Percentiles rank a stretch among this genome's conserved stretches.
Evolutionary conservation across 306 rosid species (phyloP).

Genomic region (Quercus bicolor): DNA sequence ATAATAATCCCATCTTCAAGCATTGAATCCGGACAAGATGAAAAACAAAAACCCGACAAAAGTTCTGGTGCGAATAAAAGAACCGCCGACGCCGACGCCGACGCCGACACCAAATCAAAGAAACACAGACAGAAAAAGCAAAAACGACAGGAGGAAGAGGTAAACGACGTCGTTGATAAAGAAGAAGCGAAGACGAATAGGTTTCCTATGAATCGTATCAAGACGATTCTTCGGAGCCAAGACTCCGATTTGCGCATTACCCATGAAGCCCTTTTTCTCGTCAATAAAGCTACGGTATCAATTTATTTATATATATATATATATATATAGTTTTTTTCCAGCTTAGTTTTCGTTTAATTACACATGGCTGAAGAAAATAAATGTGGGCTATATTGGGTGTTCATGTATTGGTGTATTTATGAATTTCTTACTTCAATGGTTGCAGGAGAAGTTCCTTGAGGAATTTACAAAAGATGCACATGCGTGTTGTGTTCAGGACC

Average conservation of each 20-base stretch:
- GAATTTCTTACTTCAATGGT: background rate
- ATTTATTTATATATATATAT: no score
- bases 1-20: conserved; percentile 21
- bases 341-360: background rate
- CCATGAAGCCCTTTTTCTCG: conserved; percentile 61
- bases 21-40: conserved; percentile 24
- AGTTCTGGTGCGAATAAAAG: conserved; percentile 21
- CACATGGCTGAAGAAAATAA: background rate
- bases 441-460: conserved; percentile 83
- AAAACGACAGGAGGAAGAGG: conserved; percentile 19
- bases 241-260: conserved; percentile 51
- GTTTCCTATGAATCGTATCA: conserved; percentile 78
- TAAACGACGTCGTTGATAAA: background rate
- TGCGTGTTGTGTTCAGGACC: conserved; percentile 48
- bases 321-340: no score
- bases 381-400: background rate
- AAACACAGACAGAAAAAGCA: conserved; percentile 17
- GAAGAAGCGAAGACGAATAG: conserved; percentile 27
- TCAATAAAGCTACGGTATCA: conserved; percentile 78
- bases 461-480: conserved; percentile 58
- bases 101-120: conserved; percentile 16
- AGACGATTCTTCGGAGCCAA: conserved; percentile 54
- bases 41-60: conserved; percentile 7
- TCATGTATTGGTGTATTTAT: background rate
- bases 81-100: conserved; percentile 1